Evolutionary conservation across 1,139 yeast genomes (phyloP), one percentile per base, ranked within the genome.

Genomic region (Williopsis jadinii): DNA sequence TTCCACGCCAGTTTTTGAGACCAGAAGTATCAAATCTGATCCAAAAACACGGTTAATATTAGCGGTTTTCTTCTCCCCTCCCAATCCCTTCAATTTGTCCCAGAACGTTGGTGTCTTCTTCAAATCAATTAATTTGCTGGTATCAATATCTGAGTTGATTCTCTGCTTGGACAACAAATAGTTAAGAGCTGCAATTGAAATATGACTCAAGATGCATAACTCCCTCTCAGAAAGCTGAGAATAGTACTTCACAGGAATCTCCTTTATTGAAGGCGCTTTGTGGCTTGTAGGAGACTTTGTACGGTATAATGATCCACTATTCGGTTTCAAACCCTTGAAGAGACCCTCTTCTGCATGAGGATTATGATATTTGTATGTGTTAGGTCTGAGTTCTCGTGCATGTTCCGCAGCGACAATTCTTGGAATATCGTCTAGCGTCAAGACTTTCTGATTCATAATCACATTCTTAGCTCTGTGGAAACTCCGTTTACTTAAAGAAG

Each of bases 351-450:
- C 53, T 33, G 52, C 55, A 44, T 52, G 51, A 13, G 58, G 59
- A 48, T 71, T 70, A 51, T 81, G 88, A 58, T 80, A 90, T 49
- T 80, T 76, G 64, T 80, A 85, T 0, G 95, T 92, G 60, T 84
- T 84, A 6, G 95, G 95, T 44, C 95, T 74, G 56, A 86, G 83
- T 50, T 87, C 96, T 49, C 97, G 72, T 0, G 97, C 96, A 61
- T 90, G 97, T 56, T 92, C 97, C 8, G 96, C 95, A 3, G 97
- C 95, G 11, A 92, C 97, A 56, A 92, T 90, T 51, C 97, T 73
- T 8, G 97, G 96, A 52, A 92, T 92, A 63, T 92, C 99, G 62
- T 92, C 98, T 55, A 92, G 72, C 0, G 97, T 90, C 43, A 92
- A 73, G 1, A 95, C 82, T 53, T 85, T 85, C 53, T 90, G 95